phyloP scores from a whole-genome alignment of 2,329 filamentous ascomycete species.

The Diaporthe longicolla region DNA sequence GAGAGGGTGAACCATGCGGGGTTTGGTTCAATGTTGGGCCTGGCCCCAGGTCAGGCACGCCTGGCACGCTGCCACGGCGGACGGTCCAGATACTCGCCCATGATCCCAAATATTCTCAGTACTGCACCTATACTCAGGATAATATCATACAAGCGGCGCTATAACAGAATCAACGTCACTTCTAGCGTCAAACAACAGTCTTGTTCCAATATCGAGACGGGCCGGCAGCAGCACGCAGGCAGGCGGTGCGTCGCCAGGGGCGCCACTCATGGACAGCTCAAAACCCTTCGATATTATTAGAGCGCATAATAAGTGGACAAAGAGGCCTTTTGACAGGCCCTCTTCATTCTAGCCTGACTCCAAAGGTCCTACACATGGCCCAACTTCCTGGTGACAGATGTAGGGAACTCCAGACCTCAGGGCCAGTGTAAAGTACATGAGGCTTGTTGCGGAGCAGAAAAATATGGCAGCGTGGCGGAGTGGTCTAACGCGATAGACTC shows the following conservation, averaged over 20 bases:
- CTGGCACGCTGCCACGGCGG: too few species aligned
- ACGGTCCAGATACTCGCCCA: neutral
- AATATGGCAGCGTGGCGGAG: constrained; percentile 35
- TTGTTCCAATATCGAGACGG: neutral
- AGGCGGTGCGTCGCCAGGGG: neutral
- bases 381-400: neutral
- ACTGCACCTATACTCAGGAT: neutral
- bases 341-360: neutral
- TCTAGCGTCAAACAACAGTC: neutral
- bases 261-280: neutral
- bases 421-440: too few species aligned
- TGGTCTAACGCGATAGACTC: constrained; percentile 42
- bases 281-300: neutral
- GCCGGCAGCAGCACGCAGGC: neutral
- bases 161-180: neutral
- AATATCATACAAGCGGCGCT: neutral
- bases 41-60: constrained; percentile 17
- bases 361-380: too few species aligned
- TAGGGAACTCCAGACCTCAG: neutral
- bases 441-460: too few species aligned
- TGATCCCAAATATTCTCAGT: neutral
- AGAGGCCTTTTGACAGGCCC: neutral
- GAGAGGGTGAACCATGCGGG: constrained; percentile 34
- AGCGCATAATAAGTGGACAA: neutral
- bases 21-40: constrained; percentile 18